phyloP scores from a whole-genome alignment of 164 flowering plant genomes.

The Nymphaea colorata region DNA sequence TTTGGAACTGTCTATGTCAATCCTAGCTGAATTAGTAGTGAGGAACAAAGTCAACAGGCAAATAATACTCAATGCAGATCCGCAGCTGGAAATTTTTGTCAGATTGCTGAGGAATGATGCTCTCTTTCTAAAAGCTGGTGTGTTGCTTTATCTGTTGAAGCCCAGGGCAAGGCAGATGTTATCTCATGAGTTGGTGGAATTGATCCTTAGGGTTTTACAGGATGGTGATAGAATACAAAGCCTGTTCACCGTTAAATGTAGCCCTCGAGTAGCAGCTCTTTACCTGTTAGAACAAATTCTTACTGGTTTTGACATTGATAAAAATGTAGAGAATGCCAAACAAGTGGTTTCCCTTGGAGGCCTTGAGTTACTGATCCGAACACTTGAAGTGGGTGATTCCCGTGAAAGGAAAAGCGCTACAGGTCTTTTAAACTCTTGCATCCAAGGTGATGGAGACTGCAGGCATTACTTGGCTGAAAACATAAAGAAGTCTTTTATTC shows the following conservation, averaged over 20 bases:
- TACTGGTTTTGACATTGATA: conserved; percentile 23
- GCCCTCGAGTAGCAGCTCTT: conserved; percentile 44
- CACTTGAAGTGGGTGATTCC: conserved; percentile 37
- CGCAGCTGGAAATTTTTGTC: conserved; percentile 47
- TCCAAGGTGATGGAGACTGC: conserved; percentile 41
- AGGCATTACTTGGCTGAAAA: conserved; percentile 38
- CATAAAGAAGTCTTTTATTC: conserved; percentile 27
- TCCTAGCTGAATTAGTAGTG: conserved; percentile 41
- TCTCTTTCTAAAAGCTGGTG: conserved; percentile 49
- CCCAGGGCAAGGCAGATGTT: conserved; percentile 65
- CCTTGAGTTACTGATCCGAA: conserved; percentile 34
- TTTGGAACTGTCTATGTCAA: conserved; percentile 44
- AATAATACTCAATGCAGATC: conserved; percentile 40
- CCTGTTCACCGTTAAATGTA: conserved; percentile 38
- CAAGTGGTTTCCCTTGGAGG: conserved; percentile 49
- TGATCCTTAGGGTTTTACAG: conserved; percentile 51
- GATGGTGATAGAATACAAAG: conserved; percentile 50
- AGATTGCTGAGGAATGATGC: conserved; percentile 34
- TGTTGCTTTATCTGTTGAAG: conserved; percentile 42
- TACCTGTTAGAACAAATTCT: conserved; percentile 55
- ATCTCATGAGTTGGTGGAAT: conserved; percentile 50
- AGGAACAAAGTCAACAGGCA: conserved; percentile 27
- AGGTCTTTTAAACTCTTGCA: conserved; percentile 33
- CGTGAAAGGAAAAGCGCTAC: conserved; percentile 36
- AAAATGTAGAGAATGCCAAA: conserved; percentile 29